Evolutionary conservation across 2,329 filamentous ascomycete genomes (phyloP).

Genomic region (Claviceps sorghi): DNA sequence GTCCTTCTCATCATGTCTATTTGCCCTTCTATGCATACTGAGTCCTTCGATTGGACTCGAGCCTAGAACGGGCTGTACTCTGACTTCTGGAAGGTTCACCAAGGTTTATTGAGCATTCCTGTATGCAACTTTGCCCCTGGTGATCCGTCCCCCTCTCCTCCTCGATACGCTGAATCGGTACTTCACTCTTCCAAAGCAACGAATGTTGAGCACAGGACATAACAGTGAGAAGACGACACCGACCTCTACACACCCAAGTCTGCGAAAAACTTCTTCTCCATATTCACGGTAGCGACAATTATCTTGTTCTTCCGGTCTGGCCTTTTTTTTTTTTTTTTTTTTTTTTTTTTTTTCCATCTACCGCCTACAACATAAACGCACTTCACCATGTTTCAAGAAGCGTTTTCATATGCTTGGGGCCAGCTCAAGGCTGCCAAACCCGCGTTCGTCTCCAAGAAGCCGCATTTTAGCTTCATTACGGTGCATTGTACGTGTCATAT

Average conservation of each 20-base stretch:
- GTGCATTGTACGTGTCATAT: slow-evolving; percentile 49
- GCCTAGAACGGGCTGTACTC: slow-evolving; percentile 5
- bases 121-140: too few relatives aligned
- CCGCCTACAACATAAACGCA: neutral
- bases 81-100: neutral
- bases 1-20: slow-evolving; percentile 10
- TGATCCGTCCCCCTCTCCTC: neutral
- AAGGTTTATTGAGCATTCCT: neutral
- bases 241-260: neutral
- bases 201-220: neutral
- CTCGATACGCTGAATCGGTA: neutral
- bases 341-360: neutral
- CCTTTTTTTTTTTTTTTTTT: neutral
- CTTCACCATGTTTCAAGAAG: slow-evolving; percentile 19
- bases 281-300: neutral
- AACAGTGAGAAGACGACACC: neutral
- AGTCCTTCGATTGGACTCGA: slow-evolving; percentile 14
- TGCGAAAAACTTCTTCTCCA: too few relatives aligned
- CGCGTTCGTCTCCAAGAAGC: slow-evolving; percentile 43
- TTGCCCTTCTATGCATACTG: slow-evolving; percentile 7
- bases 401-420: slow-evolving; percentile 21
- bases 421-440: slow-evolving; percentile 38
- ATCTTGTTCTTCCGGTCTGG: neutral
- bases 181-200: neutral
- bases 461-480: slow-evolving; percentile 68